phyloP scores from a whole-genome alignment of 768 basidiomycete genomes.

The Butyriboletus loyo region DNA sequence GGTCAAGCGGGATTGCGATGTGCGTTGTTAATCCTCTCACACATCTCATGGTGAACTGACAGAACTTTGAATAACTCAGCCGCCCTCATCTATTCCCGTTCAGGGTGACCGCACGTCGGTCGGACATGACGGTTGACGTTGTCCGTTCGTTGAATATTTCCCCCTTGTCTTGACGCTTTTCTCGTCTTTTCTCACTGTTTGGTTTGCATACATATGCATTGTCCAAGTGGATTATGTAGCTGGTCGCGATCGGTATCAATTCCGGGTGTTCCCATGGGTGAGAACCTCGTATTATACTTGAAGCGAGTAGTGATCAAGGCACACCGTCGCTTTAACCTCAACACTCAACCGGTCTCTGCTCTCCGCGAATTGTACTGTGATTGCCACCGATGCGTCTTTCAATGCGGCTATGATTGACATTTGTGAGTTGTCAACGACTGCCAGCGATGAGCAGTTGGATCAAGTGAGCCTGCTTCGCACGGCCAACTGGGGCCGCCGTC shows the following conservation, averaged over 20 bases:
- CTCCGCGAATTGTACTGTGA: neutral
- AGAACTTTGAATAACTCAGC: constrained; percentile 1
- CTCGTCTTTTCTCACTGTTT: neutral
- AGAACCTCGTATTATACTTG: neutral
- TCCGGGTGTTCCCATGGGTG: neutral
- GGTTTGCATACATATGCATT: neutral
- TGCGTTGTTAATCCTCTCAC: neutral
- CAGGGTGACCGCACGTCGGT: constrained; percentile 8
- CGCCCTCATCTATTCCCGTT: constrained; percentile 17
- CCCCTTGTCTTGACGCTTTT: neutral
- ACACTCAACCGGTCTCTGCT: too few species aligned
- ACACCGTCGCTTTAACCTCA: too few species aligned
- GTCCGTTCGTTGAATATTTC: neutral
- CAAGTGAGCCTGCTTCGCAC: too few species aligned
- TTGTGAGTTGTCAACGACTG: too few species aligned
- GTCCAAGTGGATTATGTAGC: neutral
- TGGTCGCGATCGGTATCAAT: neutral
- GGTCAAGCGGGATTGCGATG: constrained; percentile 18
- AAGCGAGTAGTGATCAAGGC: neutral
- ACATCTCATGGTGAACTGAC: neutral
- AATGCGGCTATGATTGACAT: too few species aligned
- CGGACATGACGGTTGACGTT: constrained; percentile 1
- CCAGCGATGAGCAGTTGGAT: too few species aligned
- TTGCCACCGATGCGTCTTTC: too few species aligned
- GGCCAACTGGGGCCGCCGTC: too few species aligned